Conservation (phyloP, 1,284 basidiomycete species). For the Fomitopsis betulina region DNA sequence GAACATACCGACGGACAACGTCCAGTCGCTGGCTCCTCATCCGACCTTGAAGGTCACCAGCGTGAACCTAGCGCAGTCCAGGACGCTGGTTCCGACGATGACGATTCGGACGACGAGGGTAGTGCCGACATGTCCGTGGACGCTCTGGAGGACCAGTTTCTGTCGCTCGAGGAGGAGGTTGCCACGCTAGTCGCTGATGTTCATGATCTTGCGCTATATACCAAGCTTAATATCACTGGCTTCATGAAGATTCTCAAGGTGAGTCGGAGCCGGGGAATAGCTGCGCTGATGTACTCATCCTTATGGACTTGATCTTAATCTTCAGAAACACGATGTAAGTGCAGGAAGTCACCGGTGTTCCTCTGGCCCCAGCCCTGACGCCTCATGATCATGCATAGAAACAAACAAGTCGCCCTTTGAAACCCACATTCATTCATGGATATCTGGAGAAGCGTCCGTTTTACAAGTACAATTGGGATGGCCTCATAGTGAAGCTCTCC, state of each 20-base stretch:
- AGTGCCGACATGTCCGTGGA: constrained; percentile 63
- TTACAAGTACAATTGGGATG: constrained; percentile 92
- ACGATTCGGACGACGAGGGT: constrained; percentile 53
- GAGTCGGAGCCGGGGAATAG: background rate
- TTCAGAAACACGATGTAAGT: constrained; percentile 77
- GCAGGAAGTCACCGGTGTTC: background rate
- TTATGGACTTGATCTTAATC: background rate
- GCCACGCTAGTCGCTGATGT: constrained; percentile 97
- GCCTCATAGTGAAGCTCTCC: constrained; percentile 94
- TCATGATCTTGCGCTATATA: constrained; percentile 93
- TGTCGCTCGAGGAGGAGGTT: constrained; percentile 90
- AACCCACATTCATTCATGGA: constrained; percentile 78
- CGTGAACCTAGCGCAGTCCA: constrained; percentile 46
- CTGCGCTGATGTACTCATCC: background rate
- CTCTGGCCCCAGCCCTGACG: background rate
- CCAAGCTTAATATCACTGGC: constrained; percentile 95
- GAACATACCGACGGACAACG: constrained; percentile 31
- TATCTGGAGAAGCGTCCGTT: constrained; percentile 95
- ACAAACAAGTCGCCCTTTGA: constrained; percentile 66
- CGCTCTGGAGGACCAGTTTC: constrained; percentile 85
- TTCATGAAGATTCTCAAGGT: constrained; percentile 99
- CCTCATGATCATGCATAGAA: constrained; percentile 46
- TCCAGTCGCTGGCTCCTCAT: constrained; percentile 13
- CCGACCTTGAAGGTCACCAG: constrained; percentile 58
- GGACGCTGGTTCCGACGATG: constrained; percentile 72